A percentile compares a stretch with the other conserved stretches of the same genome.
phyloP scores from a whole-genome alignment of 2,329 filamentous ascomycete species.

The Apiospora marii region DNA sequence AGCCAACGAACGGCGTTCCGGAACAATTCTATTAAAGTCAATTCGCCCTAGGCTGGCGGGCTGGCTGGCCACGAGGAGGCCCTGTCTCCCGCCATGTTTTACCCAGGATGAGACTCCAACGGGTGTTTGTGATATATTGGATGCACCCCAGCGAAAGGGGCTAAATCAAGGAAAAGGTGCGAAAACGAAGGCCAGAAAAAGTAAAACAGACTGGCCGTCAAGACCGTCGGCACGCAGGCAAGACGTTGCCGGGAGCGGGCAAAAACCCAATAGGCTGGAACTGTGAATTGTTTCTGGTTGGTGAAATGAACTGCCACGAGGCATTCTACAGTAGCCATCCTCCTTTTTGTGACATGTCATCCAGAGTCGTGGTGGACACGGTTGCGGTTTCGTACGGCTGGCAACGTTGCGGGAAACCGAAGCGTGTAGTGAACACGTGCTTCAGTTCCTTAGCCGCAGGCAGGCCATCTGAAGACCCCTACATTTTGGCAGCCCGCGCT shows the following conservation, averaged over 20 bases:
- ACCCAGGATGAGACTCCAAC: constrained; percentile 16
- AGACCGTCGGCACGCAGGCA: not conserved
- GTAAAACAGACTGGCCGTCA: not conserved
- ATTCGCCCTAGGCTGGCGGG: constrained; percentile 15
- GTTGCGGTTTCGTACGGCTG: not conserved
- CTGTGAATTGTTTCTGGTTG: constrained; percentile 17
- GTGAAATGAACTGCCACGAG: constrained; percentile 9
- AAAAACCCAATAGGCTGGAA: constrained; percentile 7
- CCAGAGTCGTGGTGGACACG: not conserved
- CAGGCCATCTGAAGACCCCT: not conserved
- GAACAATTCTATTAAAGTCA: constrained; percentile 17
- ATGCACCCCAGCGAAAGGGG: not conserved
- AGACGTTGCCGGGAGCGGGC: constrained; percentile 3
- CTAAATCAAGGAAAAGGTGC: not conserved
- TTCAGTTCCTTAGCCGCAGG: not conserved
- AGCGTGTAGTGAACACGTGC: not conserved
- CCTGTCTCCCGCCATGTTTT: constrained; percentile 23
- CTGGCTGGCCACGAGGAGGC: constrained; percentile 24
- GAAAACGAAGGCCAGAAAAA: not conserved
- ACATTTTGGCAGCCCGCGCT: not conserved
- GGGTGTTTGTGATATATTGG: constrained; percentile 15
- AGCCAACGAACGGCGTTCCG: constrained; percentile 11
- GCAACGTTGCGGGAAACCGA: not conserved
- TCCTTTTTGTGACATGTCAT: not conserved
- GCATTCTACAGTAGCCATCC: not conserved